These are phyloP conservation scores for Blattamonas nauphoetae DNA, from an alignment of 78 protist genomes.

Conservation along the genomic window DNA sequence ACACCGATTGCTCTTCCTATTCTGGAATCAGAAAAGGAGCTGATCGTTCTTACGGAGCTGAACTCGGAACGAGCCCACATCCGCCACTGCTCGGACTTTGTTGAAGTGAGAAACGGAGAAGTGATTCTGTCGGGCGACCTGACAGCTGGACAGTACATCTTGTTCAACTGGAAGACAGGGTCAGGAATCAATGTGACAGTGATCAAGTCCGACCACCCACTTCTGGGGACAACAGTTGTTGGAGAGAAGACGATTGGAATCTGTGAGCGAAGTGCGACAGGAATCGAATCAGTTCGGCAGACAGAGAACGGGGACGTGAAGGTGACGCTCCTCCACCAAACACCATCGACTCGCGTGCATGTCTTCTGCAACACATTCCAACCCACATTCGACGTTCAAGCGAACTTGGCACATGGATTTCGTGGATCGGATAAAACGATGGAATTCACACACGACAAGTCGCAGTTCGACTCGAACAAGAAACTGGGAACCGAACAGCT, in stretches of 20 bases:
- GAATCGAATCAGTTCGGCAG: not conserved
- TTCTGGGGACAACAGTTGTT: not conserved
- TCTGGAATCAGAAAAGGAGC: not conserved
- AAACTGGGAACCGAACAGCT: no score
- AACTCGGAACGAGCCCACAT: not conserved
- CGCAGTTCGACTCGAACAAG: no score
- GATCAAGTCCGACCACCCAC: not conserved
- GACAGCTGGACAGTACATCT: not conserved
- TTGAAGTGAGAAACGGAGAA: not conserved
- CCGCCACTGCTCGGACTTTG: not conserved
- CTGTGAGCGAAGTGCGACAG: not conserved
- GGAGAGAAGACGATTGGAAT: not conserved
- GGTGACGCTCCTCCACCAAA: not conserved
- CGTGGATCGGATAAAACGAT: no score
- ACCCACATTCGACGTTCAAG: no score
- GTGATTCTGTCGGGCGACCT: not conserved
- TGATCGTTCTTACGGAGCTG: not conserved
- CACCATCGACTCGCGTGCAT: not conserved
- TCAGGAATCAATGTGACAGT: not conserved
- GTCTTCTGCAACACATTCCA: no score
- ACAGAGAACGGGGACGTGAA: not conserved
- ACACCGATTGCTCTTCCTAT: not conserved
- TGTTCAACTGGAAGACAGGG: not conserved
- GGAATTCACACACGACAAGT: no score
- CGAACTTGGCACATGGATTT: no score